Evolutionary conservation across 257 asterid genomes (phyloP).

Genomic region (Anisodus acutangulus): DNA sequence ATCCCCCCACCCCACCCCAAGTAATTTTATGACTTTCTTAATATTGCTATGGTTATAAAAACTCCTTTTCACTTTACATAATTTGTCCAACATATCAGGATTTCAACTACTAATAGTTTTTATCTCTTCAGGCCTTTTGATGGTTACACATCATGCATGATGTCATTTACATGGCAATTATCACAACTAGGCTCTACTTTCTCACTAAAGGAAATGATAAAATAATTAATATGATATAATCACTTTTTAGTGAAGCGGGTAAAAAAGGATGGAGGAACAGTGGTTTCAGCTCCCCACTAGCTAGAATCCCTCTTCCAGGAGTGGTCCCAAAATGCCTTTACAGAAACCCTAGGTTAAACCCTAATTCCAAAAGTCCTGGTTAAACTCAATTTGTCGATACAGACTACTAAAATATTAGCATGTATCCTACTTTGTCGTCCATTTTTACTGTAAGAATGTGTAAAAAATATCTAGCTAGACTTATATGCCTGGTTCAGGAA

Average conservation of each 20-base stretch:
- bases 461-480: no score
- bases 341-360: conserved; percentile 26
- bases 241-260: conserved; percentile 1
- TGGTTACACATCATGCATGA: conserved; percentile 20
- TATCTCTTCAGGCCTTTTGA: neutral
- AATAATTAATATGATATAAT: neutral
- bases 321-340: conserved; percentile 38
- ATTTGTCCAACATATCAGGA: no score
- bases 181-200: neutral
- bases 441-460: neutral
- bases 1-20: no score
- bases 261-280: conserved; percentile 15
- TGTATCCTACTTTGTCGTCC: neutral
- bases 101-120: no score
- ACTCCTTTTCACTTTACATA: no score
- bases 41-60: no score
- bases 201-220: neutral
- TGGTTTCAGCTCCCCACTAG: conserved; percentile 14
- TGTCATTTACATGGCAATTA: conserved; percentile 8
- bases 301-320: conserved; percentile 25
- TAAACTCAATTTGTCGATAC: conserved; percentile 15
- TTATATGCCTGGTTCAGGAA: neutral
- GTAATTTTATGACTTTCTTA: no score
- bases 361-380: conserved; percentile 5
- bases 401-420: neutral